Percentiles rank a stretch among this genome's conserved stretches.
These are phyloP conservation scores for Arabidopsis suecica DNA, from an alignment of 345 rosid genomes.

Conservation along the genomic window DNA sequence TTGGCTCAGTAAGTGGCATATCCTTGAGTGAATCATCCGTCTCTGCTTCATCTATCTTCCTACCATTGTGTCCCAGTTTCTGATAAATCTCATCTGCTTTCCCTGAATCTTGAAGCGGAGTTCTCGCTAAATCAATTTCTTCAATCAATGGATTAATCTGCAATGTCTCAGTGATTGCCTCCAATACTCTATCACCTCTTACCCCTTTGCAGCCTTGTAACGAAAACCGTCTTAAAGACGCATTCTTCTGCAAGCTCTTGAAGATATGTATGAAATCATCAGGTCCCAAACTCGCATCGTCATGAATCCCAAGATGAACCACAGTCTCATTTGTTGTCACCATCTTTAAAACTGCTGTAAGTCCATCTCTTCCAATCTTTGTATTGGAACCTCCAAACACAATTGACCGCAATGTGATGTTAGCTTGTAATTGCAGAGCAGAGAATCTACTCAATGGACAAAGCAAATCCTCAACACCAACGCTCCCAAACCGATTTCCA, in stretches of 20 bases:
- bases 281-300: conserved; percentile 77
- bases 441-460: conserved; percentile 95
- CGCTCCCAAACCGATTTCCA: conserved; percentile 78
- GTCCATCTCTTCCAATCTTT: conserved; percentile 77
- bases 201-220: conserved; percentile 90
- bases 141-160: conserved; percentile 93
- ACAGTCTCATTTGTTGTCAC: conserved; percentile 74
- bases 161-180: conserved; percentile 72
- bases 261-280: conserved; percentile 74
- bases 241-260: conserved; percentile 76
- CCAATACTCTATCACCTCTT: conserved; percentile 67
- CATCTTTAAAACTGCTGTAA: conserved; percentile 80
- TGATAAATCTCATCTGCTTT: conserved; percentile 70
- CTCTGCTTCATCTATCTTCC: conserved; percentile 60
- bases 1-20: conserved; percentile 85
- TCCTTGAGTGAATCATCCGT: conserved; percentile 76
- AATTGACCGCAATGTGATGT: conserved; percentile 68
- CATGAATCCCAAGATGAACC: conserved; percentile 66
- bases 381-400: conserved; percentile 74
- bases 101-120: conserved; percentile 77
- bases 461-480: conserved; percentile 77
- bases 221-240: conserved; percentile 69
- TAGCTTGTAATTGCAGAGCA: conserved; percentile 85
- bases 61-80: conserved; percentile 76
- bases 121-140: conserved; percentile 79